Percentiles rank a stretch among this genome's conserved stretches.
Evolutionary conservation across 257 asterid species (phyloP).

Genomic region (Thymus mandschuricus): DNA sequence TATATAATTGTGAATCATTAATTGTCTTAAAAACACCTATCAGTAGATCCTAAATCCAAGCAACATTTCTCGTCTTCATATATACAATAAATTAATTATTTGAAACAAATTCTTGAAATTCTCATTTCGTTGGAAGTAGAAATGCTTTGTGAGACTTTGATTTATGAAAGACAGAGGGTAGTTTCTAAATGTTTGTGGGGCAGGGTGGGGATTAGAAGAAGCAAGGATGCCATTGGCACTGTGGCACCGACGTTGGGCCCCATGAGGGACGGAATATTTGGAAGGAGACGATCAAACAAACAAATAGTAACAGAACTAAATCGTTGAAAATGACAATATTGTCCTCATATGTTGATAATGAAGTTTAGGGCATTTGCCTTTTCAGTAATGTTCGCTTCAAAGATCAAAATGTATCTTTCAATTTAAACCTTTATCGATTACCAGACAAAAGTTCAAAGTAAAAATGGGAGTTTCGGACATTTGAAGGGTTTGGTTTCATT

Average conservation of each 20-base stretch:
- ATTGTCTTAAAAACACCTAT: no score
- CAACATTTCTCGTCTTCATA: neutral
- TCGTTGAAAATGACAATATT: constrained; percentile 38
- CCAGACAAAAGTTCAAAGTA: no score
- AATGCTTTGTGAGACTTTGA: neutral
- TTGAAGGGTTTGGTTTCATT: no score
- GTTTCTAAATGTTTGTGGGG: constrained; percentile 14
- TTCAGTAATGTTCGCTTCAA: neutral
- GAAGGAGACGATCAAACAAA: neutral
- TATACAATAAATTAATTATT: neutral
- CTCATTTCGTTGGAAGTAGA: constrained; percentile 16
- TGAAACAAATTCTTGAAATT: neutral
- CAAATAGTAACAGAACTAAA: constrained; percentile 4
- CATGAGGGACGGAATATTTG: constrained; percentile 28
- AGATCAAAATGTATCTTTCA: no score
- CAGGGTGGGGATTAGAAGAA: neutral
- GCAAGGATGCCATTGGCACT: constrained; percentile 24
- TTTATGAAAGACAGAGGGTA: neutral
- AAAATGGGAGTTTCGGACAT: no score
- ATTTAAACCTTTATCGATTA: no score
- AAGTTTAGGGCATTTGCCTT: constrained; percentile 7
- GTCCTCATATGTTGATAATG: constrained; percentile 39
- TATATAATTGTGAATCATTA: no score
- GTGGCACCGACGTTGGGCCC: constrained; percentile 38
- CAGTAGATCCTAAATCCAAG: neutral